A percentile compares a stretch with the other conserved stretches of the same genome.
Evolutionary conservation across 331 rosid genomes (phyloP).

Genomic region (Acacia concinna): DNA sequence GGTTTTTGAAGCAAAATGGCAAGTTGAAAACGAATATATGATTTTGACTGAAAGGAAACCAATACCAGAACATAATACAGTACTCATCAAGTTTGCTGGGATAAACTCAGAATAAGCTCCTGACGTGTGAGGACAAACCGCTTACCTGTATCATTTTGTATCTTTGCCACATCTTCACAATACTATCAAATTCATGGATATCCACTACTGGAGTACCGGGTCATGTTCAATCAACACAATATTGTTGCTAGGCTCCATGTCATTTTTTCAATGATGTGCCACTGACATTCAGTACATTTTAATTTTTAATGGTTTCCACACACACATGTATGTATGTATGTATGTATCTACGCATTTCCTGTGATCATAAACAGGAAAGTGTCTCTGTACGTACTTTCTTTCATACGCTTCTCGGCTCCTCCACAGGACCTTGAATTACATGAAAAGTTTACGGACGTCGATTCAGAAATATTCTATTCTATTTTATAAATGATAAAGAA

Average conservation of each 20-base stretch:
- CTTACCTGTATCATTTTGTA: slow-evolving; percentile 69
- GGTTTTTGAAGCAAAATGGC: slow-evolving; percentile 19
- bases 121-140: slow-evolving; percentile 57
- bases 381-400: background rate
- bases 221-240: slow-evolving; percentile 56
- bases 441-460: background rate
- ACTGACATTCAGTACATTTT: slow-evolving; percentile 16
- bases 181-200: slow-evolving; percentile 46
- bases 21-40: slow-evolving; percentile 2
- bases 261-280: slow-evolving; percentile 39
- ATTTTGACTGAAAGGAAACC: slow-evolving; percentile 34
- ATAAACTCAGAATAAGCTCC: slow-evolving; percentile 21
- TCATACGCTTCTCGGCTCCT: background rate
- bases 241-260: slow-evolving; percentile 32
- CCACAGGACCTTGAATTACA: background rate
- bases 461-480: background rate
- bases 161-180: slow-evolving; percentile 44
- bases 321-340: background rate
- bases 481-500: background rate
- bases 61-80: slow-evolving; percentile 9
- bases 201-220: slow-evolving; percentile 57
- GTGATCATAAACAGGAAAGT: background rate
- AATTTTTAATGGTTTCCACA: slow-evolving; percentile 16
- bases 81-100: slow-evolving; percentile 6
- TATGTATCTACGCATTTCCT: background rate